Evolutionary conservation across 2,329 filamentous ascomycete species (phyloP).

Genomic region (Trichoderma guizhouense): DNA sequence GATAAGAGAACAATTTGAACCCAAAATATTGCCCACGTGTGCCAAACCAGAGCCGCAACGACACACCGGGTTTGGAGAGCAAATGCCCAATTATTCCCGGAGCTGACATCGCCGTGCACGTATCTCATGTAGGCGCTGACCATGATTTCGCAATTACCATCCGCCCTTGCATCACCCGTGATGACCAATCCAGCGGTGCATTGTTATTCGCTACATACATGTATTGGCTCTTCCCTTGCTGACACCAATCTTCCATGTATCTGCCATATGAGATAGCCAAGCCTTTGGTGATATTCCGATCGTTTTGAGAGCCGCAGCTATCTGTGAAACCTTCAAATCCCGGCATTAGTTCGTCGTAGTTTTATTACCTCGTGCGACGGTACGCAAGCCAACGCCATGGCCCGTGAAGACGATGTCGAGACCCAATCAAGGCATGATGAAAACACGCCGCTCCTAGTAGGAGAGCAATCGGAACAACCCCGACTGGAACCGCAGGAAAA

Average conservation of each 20-base stretch:
- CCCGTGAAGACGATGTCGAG: constrained; percentile 5
- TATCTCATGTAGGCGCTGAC: not conserved
- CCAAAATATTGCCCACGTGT: not conserved
- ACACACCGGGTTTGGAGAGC: not conserved
- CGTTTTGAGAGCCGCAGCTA: not conserved
- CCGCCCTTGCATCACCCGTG: not conserved
- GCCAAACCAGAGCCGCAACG: not conserved
- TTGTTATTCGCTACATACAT: not conserved
- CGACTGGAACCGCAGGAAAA: not conserved
- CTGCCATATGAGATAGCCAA: not conserved
- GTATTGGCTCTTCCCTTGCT: not conserved
- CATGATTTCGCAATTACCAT: constrained; percentile 2
- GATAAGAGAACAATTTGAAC: not conserved
- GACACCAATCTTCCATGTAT: not conserved
- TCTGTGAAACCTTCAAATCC: not conserved
- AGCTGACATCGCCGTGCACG: not conserved
- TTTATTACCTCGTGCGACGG: not conserved
- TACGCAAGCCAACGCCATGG: not conserved
- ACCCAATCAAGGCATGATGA: not conserved
- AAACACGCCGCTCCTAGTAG: not conserved
- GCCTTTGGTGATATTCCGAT: not conserved
- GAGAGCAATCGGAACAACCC: not conserved
- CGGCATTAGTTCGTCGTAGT: not conserved
- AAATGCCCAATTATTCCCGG: not conserved
- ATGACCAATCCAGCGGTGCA: constrained; percentile 9